Conservation (phyloP, 805 yeast genomes). For the Ogataea angusta region DNA sequence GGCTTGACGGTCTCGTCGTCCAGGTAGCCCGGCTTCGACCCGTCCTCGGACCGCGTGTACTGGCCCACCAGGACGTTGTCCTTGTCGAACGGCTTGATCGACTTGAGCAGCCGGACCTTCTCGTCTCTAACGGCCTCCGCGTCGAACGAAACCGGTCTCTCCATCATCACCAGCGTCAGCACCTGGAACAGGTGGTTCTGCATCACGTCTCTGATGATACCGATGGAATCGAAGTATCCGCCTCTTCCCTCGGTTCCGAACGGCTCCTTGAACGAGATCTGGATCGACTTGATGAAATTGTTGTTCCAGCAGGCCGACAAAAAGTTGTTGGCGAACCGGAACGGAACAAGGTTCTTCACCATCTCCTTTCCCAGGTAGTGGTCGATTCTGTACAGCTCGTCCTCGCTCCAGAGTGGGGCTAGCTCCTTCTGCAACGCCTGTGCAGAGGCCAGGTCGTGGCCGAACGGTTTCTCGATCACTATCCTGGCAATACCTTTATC, state of each 20-base stretch:
- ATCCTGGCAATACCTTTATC: slow-evolving; percentile 69
- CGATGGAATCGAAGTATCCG: slow-evolving; percentile 93
- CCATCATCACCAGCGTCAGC: slow-evolving; percentile 89
- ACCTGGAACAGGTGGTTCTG: slow-evolving; percentile 96
- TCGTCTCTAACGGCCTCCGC: slow-evolving; percentile 96
- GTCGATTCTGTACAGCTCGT: slow-evolving; percentile 91
- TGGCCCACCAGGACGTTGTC: slow-evolving; percentile 82
- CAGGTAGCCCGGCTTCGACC: slow-evolving; percentile 81
- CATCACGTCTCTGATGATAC: slow-evolving; percentile 96
- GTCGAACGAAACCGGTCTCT: slow-evolving; percentile 85
- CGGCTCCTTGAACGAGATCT: slow-evolving; percentile 94
- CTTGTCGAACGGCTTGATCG: slow-evolving; percentile 64
- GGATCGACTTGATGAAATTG: slow-evolving; percentile 73
- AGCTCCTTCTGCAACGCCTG: slow-evolving; percentile 72
- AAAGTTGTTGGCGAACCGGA: slow-evolving; percentile 89
- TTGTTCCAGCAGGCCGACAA: slow-evolving; percentile 87
- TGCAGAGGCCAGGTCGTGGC: slow-evolving; percentile 81
- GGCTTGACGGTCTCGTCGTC: slow-evolving; percentile 88
- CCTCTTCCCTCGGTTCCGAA: slow-evolving; percentile 99
- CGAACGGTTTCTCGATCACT: slow-evolving; percentile 96
- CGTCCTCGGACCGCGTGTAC: slow-evolving; percentile 80
- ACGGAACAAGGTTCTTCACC: slow-evolving; percentile 88
- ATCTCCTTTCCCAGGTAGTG: slow-evolving; percentile 97
- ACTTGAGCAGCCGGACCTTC: slow-evolving; percentile 87
- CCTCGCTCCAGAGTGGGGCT: slow-evolving; percentile 86